phyloP scores from a whole-genome alignment of 108 stramenopile species.

The Hondaea fermentalgiana region DNA sequence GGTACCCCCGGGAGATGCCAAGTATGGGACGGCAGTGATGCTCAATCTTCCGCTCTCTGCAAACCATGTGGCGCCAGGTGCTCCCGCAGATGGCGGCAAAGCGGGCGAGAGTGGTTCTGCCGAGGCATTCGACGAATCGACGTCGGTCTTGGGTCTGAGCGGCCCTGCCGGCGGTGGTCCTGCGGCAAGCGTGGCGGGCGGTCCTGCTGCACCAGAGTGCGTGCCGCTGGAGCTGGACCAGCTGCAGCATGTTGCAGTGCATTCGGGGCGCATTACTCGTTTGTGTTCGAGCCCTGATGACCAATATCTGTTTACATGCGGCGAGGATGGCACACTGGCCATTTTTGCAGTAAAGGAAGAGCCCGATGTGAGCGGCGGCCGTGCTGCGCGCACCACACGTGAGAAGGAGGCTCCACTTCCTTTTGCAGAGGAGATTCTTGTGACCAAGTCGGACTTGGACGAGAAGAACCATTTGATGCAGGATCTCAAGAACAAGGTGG shows the following conservation, averaged over 20 bases:
- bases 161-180: too few relatives aligned
- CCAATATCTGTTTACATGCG: slow-evolving; percentile 39
- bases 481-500: slow-evolving; percentile 51
- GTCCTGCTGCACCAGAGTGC: background rate
- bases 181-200: background rate
- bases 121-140: too few relatives aligned
- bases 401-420: slow-evolving; percentile 14
- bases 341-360: slow-evolving; percentile 46
- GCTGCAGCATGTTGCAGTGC: slow-evolving; percentile 42
- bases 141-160: too few relatives aligned
- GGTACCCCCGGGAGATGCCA: background rate
- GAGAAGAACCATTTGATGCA: slow-evolving; percentile 36
- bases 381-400: background rate
- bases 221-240: slow-evolving; percentile 40
- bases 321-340: slow-evolving; percentile 39
- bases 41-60: background rate
- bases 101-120: background rate
- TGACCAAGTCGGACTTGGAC: slow-evolving; percentile 49
- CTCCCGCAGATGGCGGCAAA: background rate
- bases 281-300: slow-evolving; percentile 45
- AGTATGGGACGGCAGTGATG: background rate
- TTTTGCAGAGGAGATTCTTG: slow-evolving; percentile 43
- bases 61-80: background rate
- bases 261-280: slow-evolving; percentile 36
- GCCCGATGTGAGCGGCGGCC: background rate